A percentile compares a stretch with the other conserved stretches of the same genome.
phyloP scores from a whole-genome alignment of 805 yeast genomes.

The Kockiozyma suomiensis region DNA sequence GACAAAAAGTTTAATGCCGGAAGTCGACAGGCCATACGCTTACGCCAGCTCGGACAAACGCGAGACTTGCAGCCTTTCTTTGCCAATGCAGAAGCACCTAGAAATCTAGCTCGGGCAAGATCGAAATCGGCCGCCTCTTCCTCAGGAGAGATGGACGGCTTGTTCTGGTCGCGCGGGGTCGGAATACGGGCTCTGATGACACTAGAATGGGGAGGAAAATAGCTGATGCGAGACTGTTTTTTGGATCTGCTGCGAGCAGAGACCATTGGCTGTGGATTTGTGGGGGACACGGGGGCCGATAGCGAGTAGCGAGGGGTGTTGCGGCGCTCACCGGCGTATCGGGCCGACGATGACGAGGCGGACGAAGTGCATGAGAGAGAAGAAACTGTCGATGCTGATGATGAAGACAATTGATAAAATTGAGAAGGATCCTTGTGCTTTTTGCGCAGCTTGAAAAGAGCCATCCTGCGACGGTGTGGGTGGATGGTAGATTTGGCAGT shows the following conservation, averaged over 20 bases:
- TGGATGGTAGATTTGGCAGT: neutral
- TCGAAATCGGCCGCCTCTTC: neutral
- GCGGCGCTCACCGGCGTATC: constrained; percentile 3
- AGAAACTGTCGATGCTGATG: neutral
- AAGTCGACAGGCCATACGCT: neutral
- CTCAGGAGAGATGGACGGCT: neutral
- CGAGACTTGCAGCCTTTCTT: neutral
- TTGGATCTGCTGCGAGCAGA: neutral
- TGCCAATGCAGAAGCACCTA: neutral
- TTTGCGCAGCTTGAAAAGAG: neutral
- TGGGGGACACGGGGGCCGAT: neutral
- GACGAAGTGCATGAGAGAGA: constrained; percentile 6
- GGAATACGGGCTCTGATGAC: constrained; percentile 31
- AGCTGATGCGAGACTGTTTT: constrained; percentile 18
- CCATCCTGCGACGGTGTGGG: neutral
- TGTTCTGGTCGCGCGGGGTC: constrained; percentile 25
- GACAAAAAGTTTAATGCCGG: constrained; percentile 4
- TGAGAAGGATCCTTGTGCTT: neutral
- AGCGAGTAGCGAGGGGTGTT: neutral
- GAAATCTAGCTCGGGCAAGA: neutral
- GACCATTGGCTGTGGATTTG: neutral
- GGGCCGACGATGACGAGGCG: neutral
- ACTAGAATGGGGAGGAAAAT: constrained; percentile 30
- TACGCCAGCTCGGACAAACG: neutral
- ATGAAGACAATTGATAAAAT: neutral